phyloP scores from a whole-genome alignment of 495 filamentous ascomycete species.

The Lichina pygmaea region DNA sequence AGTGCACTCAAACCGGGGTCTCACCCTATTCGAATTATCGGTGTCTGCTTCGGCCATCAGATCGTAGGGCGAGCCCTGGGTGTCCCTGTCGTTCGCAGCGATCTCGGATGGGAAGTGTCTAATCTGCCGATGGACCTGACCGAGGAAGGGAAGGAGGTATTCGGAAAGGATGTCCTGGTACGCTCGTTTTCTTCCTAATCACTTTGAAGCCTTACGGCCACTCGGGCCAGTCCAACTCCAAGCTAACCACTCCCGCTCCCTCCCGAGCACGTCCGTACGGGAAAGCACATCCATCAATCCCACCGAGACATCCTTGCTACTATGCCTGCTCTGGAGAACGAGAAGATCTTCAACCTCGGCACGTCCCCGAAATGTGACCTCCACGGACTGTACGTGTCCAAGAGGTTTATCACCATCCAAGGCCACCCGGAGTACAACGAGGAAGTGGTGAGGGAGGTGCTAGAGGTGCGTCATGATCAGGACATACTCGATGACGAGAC shows the following conservation, averaged over 20 bases:
- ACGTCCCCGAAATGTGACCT: constrained; percentile 37
- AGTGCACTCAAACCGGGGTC: no score
- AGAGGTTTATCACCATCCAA: constrained; percentile 50
- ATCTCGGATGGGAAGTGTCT: constrained; percentile 55
- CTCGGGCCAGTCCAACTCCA: no score
- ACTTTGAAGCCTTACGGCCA: no score
- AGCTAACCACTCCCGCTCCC: no score
- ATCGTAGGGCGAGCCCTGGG: constrained; percentile 59
- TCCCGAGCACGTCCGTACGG: no score
- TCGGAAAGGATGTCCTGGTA: constrained; percentile 42
- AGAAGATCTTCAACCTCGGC: constrained; percentile 20
- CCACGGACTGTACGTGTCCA: constrained; percentile 54
- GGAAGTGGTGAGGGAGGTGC: constrained; percentile 44
- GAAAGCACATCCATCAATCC: constrained; percentile 65
- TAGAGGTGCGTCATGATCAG: constrained; percentile 25
- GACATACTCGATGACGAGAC: constrained; percentile 40
- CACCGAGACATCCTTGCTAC: constrained; percentile 54
- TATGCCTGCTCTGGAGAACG: constrained; percentile 30
- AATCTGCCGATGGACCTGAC: constrained; percentile 48
- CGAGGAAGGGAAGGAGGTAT: constrained; percentile 40
- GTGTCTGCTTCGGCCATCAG: constrained; percentile 81
- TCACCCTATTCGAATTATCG: constrained; percentile 36
- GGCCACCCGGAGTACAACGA: constrained; percentile 75
- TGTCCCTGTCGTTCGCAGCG: constrained; percentile 33
- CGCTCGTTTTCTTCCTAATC: constrained; percentile 5